Evolutionary conservation across 108 stramenopile genomes (phyloP).

Genomic region (Craspedostauros australis): DNA sequence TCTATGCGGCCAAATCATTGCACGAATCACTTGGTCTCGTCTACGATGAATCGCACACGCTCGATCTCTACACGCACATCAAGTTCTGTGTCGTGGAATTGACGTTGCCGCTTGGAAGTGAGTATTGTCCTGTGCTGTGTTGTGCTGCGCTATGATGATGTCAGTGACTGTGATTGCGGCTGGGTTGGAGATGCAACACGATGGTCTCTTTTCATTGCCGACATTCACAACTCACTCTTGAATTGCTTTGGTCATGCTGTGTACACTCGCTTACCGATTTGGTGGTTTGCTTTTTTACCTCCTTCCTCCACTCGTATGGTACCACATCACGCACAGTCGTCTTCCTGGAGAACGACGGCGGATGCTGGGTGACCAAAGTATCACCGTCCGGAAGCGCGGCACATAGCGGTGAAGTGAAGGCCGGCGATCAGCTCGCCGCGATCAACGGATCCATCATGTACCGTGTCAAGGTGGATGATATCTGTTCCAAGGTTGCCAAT

Average conservation of each 20-base stretch:
- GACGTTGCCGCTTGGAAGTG: conserved; percentile 63
- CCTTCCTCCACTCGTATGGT: neutral
- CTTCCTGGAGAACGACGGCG: conserved; percentile 23
- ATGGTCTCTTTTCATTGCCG: no score
- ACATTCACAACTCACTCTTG: no score
- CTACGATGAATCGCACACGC: conserved; percentile 46
- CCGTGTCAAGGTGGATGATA: conserved; percentile 64
- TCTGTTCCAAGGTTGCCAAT: conserved; percentile 33
- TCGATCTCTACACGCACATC: conserved; percentile 55
- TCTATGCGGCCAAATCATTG: conserved; percentile 52
- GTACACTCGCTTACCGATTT: neutral
- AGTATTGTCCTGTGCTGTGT: conserved; percentile 18
- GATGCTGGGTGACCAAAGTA: conserved; percentile 72
- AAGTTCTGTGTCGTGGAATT: conserved; percentile 60
- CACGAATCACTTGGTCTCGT: conserved; percentile 54
- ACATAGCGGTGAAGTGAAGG: conserved; percentile 35
- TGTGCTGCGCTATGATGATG: no score
- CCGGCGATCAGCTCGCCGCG: conserved; percentile 77
- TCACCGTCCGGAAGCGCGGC: conserved; percentile 57
- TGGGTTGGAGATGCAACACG: no score
- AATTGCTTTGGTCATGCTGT: neutral
- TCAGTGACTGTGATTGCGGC: no score
- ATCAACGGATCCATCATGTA: conserved; percentile 62
- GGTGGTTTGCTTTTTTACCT: neutral
- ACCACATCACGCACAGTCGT: neutral